These are phyloP conservation scores for Aquilaria yunnanensis DNA, from an alignment of 345 rosid genomes.

Conservation along the genomic window DNA sequence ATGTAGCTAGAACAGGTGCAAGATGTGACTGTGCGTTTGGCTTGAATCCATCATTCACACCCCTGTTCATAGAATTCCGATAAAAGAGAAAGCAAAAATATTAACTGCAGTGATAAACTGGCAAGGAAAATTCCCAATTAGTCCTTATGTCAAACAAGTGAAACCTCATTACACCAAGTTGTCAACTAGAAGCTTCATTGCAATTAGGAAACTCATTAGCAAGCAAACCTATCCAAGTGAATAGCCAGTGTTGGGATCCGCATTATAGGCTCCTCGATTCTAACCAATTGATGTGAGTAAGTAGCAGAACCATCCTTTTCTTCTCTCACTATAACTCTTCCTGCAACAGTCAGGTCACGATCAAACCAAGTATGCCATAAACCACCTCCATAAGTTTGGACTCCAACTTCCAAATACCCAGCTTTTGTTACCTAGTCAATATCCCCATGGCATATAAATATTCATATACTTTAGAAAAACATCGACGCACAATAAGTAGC, in stretches of 20 bases:
- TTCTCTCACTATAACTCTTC: slow-evolving; percentile 67
- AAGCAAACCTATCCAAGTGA: slow-evolving; percentile 77
- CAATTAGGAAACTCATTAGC: background rate
- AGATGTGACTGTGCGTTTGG: slow-evolving; percentile 87
- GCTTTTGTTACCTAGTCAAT: slow-evolving; percentile 61
- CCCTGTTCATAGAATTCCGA: slow-evolving; percentile 34
- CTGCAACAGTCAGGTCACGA: slow-evolving; percentile 94
- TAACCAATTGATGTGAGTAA: slow-evolving; percentile 65
- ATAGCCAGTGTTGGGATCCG: slow-evolving; percentile 93
- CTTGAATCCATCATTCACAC: slow-evolving; percentile 87
- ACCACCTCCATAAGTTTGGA: slow-evolving; percentile 93
- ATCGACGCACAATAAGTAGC: no score
- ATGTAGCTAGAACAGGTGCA: slow-evolving; percentile 80
- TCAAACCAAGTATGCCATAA: slow-evolving; percentile 99
- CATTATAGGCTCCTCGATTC: slow-evolving; percentile 82
- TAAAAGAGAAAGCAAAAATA: slow-evolving; percentile 1
- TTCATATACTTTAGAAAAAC: background rate
- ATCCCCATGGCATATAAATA: slow-evolving; percentile 1
- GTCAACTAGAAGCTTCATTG: slow-evolving; percentile 1
- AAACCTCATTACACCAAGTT: background rate
- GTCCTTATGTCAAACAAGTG: slow-evolving; percentile 4
- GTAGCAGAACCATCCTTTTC: slow-evolving; percentile 49
- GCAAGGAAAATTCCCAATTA: background rate
- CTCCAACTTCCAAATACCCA: slow-evolving; percentile 85
- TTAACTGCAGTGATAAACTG: background rate